Conservation (phyloP, 352 stramenopile species). For the Pythium sukuiense region DNA sequence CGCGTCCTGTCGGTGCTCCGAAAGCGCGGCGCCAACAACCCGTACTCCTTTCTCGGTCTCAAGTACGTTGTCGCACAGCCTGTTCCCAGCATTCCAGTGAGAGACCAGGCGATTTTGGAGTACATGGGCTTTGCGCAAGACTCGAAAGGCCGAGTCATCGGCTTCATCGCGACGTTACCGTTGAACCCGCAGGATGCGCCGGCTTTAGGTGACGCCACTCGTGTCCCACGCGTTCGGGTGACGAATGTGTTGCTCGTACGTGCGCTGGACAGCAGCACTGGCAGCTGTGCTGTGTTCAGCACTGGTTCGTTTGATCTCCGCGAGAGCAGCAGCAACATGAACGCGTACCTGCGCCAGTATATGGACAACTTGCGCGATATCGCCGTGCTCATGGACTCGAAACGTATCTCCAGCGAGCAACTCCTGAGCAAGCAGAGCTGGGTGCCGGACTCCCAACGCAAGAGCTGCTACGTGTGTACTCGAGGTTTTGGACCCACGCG, state of each 20-base stretch:
- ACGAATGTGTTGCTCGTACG: slow-evolving; percentile 16
- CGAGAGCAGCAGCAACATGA: slow-evolving; percentile 25
- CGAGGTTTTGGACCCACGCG: slow-evolving; percentile 22
- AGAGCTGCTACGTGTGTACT: slow-evolving; percentile 57
- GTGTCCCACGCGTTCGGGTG: slow-evolving; percentile 11
- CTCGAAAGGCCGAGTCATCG: slow-evolving; percentile 18
- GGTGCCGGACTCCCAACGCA: slow-evolving; percentile 66
- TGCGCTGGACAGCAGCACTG: not conserved
- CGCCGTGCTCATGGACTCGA: slow-evolving; percentile 23
- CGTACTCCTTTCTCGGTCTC: slow-evolving; percentile 19
- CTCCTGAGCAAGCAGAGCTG: slow-evolving; percentile 34
- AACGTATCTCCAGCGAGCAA: slow-evolving; percentile 18
- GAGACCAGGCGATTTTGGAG: slow-evolving; percentile 19
- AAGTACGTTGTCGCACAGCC: slow-evolving; percentile 22
- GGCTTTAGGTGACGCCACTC: slow-evolving; percentile 2
- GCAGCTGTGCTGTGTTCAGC: slow-evolving; percentile 7
- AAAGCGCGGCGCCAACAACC: not conserved
- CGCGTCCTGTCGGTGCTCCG: slow-evolving; percentile 14
- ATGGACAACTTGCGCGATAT: slow-evolving; percentile 21
- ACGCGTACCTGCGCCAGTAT: slow-evolving; percentile 17
- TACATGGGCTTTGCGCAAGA: slow-evolving; percentile 26
- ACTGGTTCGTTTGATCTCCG: slow-evolving; percentile 17
- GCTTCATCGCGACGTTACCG: slow-evolving; percentile 21
- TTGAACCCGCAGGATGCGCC: slow-evolving; percentile 16
- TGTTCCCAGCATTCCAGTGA: slow-evolving; percentile 4